A percentile compares a stretch with the other conserved stretches of the same genome.
These are phyloP conservation scores for Fallopia convolvulus DNA, from an alignment of 148 eudicot species.

Conservation along the genomic window DNA sequence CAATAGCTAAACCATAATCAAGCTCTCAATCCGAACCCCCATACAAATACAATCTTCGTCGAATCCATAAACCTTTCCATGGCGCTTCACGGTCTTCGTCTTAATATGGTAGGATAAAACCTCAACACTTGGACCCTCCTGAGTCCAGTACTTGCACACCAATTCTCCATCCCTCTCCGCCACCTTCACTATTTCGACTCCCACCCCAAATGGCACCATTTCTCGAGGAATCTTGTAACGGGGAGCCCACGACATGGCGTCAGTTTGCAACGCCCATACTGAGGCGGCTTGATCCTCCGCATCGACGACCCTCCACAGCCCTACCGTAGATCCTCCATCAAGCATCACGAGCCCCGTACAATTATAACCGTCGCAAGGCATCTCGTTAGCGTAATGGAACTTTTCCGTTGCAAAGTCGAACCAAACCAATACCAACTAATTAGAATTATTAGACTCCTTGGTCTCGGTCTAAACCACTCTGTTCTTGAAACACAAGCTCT, in stretches of 20 bases:
- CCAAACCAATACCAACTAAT: background rate
- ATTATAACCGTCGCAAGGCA: no score
- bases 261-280: background rate
- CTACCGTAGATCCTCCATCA: background rate
- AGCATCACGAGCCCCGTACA: background rate
- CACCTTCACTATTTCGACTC: background rate
- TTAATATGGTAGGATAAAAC: no score
- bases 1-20: no score
- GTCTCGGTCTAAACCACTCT: background rate
- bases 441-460: no score
- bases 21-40: no score
- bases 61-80: no score
- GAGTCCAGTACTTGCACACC: background rate
- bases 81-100: no score
- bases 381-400: background rate
- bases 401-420: background rate
- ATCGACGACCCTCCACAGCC: background rate
- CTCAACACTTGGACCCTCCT: no score
- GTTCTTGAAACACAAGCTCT: background rate
- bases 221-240: background rate
- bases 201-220: background rate
- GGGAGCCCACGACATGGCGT: background rate
- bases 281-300: background rate
- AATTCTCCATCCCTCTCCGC: background rate
- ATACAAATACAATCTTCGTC: no score